Evolutionary conservation across 2,329 filamentous ascomycete species (phyloP).

Genomic region (Diplodia sapinea): DNA sequence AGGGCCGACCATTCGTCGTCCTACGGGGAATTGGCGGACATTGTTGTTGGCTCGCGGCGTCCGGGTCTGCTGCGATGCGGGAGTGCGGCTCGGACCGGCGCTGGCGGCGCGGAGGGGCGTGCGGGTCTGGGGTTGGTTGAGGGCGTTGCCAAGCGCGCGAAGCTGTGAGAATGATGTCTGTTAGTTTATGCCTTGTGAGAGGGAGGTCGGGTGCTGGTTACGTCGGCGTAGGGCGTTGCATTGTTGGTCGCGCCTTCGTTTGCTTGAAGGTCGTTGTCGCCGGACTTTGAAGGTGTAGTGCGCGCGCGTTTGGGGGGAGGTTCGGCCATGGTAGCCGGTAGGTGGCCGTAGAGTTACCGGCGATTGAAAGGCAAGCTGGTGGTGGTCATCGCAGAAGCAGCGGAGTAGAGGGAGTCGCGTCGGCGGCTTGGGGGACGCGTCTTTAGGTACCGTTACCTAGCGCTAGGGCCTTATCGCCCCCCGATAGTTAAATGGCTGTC

Average conservation of each 20-base stretch:
- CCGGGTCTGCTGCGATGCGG: slow-evolving; percentile 36
- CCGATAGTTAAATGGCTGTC: slow-evolving; percentile 29
- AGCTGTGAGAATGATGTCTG: slow-evolving; percentile 35
- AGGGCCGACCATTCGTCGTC: slow-evolving; percentile 37
- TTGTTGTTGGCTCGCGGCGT: slow-evolving; percentile 45
- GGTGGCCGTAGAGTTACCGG: not conserved
- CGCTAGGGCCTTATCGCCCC: slow-evolving; percentile 13
- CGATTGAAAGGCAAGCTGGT: not conserved
- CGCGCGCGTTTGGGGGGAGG: slow-evolving; percentile 47
- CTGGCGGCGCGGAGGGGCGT: slow-evolving; percentile 46
- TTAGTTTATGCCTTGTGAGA: not conserved
- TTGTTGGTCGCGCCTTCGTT: slow-evolving; percentile 25
- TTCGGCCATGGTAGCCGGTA: slow-evolving; percentile 41
- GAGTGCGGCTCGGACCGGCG: slow-evolving; percentile 44
- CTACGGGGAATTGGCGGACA: slow-evolving; percentile 44
- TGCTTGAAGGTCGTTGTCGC: slow-evolving; percentile 27
- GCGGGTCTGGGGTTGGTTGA: slow-evolving; percentile 42
- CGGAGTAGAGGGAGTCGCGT: slow-evolving; percentile 10
- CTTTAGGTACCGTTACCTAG: not conserved
- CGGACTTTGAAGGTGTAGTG: slow-evolving; percentile 38
- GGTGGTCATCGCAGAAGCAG: slow-evolving; percentile 2
- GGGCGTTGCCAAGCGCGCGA: slow-evolving; percentile 40
- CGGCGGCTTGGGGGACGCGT: slow-evolving; percentile 21
- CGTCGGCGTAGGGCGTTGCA: slow-evolving; percentile 37
- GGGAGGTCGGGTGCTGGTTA: slow-evolving; percentile 29